Evolutionary conservation across 2,329 filamentous ascomycete genomes (phyloP).

Genomic region (Pseudogymnoascus sp.): DNA sequence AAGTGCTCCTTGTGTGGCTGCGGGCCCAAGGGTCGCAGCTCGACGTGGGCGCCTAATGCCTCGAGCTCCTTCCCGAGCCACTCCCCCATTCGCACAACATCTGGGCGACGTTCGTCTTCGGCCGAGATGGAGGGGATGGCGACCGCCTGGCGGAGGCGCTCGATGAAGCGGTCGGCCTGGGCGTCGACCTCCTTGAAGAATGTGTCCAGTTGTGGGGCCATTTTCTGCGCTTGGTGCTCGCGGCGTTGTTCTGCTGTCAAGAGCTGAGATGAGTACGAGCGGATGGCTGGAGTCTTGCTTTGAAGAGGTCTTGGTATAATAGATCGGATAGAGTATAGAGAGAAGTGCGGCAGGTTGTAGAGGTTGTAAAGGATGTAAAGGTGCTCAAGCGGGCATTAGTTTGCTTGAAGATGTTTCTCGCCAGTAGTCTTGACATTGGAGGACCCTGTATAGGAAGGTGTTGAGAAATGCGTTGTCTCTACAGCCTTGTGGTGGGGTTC

Average conservation of each 20-base stretch:
- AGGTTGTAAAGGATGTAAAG: not conserved
- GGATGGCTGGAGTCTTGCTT: not conserved
- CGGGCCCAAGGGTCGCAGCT: conserved; percentile 80
- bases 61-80: conserved; percentile 81
- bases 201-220: conserved; percentile 78
- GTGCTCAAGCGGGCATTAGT: conserved; percentile 1
- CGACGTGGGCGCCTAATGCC: conserved; percentile 75
- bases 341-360: not conserved
- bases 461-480: not conserved
- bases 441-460: conserved; percentile 7
- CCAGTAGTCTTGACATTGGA: conserved; percentile 9
- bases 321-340: not conserved
- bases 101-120: conserved; percentile 77
- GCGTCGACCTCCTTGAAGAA: conserved; percentile 90
- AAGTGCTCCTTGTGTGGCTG: conserved; percentile 87
- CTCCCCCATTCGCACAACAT: conserved; percentile 95
- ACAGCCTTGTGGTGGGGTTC: conserved; percentile 8
- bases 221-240: conserved; percentile 53
- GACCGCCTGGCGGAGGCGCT: conserved; percentile 83
- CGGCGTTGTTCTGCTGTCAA: conserved; percentile 7
- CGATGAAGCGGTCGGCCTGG: conserved; percentile 75
- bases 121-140: conserved; percentile 95
- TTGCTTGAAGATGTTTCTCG: conserved; percentile 8
- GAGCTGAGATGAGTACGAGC: conserved; percentile 5
- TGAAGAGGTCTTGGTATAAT: not conserved